These are phyloP conservation scores for Neohortaea acidophila DNA, from an alignment of 495 filamentous ascomycete genomes.

Conservation along the genomic window DNA sequence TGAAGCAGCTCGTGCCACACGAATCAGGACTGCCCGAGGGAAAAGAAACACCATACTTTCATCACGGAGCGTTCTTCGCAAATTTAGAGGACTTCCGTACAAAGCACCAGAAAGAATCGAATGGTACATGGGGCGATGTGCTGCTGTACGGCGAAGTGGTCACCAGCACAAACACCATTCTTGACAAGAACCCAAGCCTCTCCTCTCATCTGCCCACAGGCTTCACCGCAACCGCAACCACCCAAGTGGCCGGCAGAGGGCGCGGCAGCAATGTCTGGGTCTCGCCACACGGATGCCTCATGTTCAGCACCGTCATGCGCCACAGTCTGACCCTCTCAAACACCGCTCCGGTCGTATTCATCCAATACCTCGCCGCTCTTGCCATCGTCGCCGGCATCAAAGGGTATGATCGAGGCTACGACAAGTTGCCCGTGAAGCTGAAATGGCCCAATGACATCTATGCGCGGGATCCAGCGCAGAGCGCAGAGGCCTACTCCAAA, in stretches of 20 bases:
- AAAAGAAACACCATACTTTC: slow-evolving; percentile 76
- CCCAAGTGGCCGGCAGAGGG: slow-evolving; percentile 80
- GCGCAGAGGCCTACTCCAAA: slow-evolving; percentile 49
- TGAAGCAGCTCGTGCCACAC: slow-evolving; percentile 59
- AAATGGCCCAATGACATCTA: slow-evolving; percentile 98
- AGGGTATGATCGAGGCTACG: slow-evolving; percentile 60
- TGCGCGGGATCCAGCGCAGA: slow-evolving; percentile 48
- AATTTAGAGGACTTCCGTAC: slow-evolving; percentile 53
- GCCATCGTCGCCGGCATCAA: slow-evolving; percentile 81
- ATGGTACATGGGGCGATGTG: slow-evolving; percentile 54
- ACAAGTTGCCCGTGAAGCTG: slow-evolving; percentile 59
- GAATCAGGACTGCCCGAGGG: slow-evolving; percentile 51
- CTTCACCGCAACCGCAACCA: slow-evolving; percentile 80
- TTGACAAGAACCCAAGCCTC: slow-evolving; percentile 82
- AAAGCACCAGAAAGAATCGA: slow-evolving; percentile 34
- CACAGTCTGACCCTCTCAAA: slow-evolving; percentile 57
- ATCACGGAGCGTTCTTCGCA: slow-evolving; percentile 64
- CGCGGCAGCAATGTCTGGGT: slow-evolving; percentile 92
- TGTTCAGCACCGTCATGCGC: slow-evolving; percentile 74
- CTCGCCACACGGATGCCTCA: slow-evolving; percentile 68
- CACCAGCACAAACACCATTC: slow-evolving; percentile 86
- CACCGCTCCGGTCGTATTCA: slow-evolving; percentile 74
- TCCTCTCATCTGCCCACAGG: slow-evolving; percentile 64
- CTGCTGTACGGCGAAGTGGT: slow-evolving; percentile 84
- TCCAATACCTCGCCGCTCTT: slow-evolving; percentile 83